phyloP scores from a whole-genome alignment of 139 green algal genomes.

The Micractinium sp. region DNA sequence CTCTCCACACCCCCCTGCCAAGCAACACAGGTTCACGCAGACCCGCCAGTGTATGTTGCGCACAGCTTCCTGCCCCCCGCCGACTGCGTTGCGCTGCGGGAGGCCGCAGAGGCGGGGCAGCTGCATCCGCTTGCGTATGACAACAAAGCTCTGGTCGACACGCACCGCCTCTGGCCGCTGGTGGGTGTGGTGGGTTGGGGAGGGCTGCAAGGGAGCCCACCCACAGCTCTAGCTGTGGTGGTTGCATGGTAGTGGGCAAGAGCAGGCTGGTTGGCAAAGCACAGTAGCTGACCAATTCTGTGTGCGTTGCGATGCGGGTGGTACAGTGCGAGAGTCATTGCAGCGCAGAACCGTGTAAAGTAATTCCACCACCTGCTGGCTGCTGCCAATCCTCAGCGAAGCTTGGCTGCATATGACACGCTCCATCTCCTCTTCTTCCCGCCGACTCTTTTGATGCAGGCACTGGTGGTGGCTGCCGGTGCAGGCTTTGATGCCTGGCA shows the following conservation, averaged over 20 bases:
- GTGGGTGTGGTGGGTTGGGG: neutral
- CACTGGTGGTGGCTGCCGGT: neutral
- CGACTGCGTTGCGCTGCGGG: neutral
- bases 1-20: neutral
- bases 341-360: no score
- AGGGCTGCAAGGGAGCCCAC: no score
- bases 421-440: no score
- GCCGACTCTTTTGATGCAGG: neutral
- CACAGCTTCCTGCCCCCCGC: neutral
- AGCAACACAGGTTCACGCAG: neutral
- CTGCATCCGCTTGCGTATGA: conserved; percentile 1
- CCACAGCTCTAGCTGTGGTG: no score
- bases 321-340: neutral
- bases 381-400: no score
- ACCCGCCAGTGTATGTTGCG: neutral
- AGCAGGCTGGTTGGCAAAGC: no score
- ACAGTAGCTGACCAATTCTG: neutral
- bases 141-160: conserved; percentile 7
- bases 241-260: no score
- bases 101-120: neutral
- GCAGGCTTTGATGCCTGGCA: conserved; percentile 1
- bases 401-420: no score
- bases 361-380: no score
- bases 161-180: neutral
- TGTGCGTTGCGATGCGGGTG: neutral